Evolutionary conservation across 169 alveolate genomes (phyloP).

Genomic region (Eimeria maxima): DNA sequence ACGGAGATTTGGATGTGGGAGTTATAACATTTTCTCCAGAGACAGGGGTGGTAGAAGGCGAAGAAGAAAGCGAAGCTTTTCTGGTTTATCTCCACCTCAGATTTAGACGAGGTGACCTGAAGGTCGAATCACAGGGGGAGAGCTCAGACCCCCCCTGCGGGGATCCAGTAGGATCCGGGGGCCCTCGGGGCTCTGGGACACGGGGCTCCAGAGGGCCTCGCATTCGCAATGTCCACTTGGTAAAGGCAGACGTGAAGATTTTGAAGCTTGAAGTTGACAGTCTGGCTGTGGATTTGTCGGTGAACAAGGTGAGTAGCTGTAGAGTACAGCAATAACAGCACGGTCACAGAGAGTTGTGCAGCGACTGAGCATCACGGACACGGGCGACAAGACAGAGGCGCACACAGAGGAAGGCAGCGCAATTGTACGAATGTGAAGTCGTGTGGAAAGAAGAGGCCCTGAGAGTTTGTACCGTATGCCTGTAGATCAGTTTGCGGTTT

Average conservation of each 20-base stretch:
- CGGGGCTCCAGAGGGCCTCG: conserved; percentile 56
- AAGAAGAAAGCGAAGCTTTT: conserved; percentile 80
- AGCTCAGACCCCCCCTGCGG: background rate
- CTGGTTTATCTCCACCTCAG: conserved; percentile 57
- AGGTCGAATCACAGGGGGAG: conserved; percentile 20
- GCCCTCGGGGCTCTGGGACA: conserved; percentile 47
- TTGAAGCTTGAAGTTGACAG: conserved; percentile 79
- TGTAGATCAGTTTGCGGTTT: background rate
- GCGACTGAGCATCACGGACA: background rate
- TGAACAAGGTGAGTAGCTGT: conserved; percentile 78
- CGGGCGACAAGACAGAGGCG: background rate
- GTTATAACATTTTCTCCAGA: conserved; percentile 62
- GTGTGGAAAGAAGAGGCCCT: background rate
- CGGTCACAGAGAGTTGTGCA: background rate
- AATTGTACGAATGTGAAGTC: background rate
- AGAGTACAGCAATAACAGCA: background rate
- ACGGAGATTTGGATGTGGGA: conserved; percentile 85
- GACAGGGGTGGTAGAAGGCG: conserved; percentile 80
- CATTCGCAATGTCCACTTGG: conserved; percentile 71
- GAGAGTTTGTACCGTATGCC: background rate
- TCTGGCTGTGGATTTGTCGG: conserved; percentile 84
- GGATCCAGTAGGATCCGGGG: background rate
- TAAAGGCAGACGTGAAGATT: conserved; percentile 83
- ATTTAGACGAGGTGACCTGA: conserved; percentile 64
- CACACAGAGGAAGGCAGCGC: background rate